These are phyloP conservation scores for Jaltomata sinuosa DNA, from an alignment of 257 asterid species.

Conservation along the genomic window DNA sequence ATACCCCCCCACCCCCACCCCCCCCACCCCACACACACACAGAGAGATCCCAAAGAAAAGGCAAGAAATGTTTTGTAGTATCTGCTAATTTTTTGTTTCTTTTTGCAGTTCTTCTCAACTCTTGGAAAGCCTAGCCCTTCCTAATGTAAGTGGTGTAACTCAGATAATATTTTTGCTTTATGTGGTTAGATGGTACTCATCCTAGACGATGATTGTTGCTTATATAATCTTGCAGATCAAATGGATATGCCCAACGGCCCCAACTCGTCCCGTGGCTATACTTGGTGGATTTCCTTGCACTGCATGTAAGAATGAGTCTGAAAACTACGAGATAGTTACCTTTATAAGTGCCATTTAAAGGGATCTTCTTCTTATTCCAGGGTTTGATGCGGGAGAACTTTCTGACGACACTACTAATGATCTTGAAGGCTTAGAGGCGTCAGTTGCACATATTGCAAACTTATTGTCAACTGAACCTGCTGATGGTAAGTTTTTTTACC, in stretches of 20 bases:
- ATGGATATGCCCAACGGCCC: constrained; percentile 99
- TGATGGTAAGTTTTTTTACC: constrained; percentile 80
- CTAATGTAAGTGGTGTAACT: constrained; percentile 52
- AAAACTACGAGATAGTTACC: constrained; percentile 60
- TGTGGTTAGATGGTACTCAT: background rate
- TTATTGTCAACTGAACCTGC: constrained; percentile 88
- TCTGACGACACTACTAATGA: constrained; percentile 87
- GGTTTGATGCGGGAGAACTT: constrained; percentile 94
- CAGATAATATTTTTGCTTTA: background rate
- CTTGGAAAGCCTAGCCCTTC: constrained; percentile 80
- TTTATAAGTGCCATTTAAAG: background rate
- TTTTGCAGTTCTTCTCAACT: constrained; percentile 84
- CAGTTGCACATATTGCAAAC: constrained; percentile 89
- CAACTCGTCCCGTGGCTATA: constrained; percentile 84
- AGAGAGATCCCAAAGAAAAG: background rate
- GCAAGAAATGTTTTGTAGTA: background rate
- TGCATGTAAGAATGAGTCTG: constrained; percentile 57
- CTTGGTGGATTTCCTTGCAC: constrained; percentile 95
- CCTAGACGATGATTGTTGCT: constrained; percentile 5
- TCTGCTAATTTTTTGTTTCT: constrained; percentile 23
- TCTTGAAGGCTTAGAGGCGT: constrained; percentile 83
- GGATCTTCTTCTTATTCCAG: constrained; percentile 22
- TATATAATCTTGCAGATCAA: constrained; percentile 90
- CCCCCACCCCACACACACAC: too few relatives aligned
- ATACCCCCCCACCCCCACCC: too few relatives aligned